Evolutionary conservation across 2,329 filamentous ascomycete species (phyloP).

Genomic region (Monilinia vaccinii-corymbosi): DNA sequence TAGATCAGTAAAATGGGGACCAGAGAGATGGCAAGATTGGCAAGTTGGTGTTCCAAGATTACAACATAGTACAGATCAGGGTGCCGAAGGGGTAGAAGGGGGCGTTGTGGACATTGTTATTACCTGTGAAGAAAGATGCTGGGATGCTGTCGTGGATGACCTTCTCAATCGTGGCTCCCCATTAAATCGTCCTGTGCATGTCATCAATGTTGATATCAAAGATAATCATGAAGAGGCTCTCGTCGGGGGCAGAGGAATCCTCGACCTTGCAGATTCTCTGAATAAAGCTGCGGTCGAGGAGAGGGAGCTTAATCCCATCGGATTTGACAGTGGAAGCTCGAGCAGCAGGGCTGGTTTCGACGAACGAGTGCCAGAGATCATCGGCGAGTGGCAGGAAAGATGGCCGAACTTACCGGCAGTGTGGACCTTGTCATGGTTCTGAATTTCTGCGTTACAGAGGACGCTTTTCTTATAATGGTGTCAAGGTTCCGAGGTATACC

Average conservation of each 20-base stretch:
- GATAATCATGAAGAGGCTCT: slow-evolving; percentile 97
- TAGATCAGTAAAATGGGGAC: slow-evolving; percentile 84
- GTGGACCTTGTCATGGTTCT: slow-evolving; percentile 96
- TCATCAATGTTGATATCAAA: slow-evolving; percentile 97
- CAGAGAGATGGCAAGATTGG: slow-evolving; percentile 98
- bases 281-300: slow-evolving; percentile 76
- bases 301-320: slow-evolving; percentile 49
- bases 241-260: slow-evolving; percentile 80
- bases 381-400: slow-evolving; percentile 87
- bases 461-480: slow-evolving; percentile 2
- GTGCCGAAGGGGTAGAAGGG: slow-evolving; percentile 71
- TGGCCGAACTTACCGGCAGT: slow-evolving; percentile 87
- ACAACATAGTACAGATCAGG: slow-evolving; percentile 66
- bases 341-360: slow-evolving; percentile 72
- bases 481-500: slow-evolving; percentile 8
- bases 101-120: slow-evolving; percentile 91
- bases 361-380: slow-evolving; percentile 82
- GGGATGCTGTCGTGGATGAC: slow-evolving; percentile 96
- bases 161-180: slow-evolving; percentile 76
- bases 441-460: slow-evolving; percentile 25
- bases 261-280: slow-evolving; percentile 79
- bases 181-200: slow-evolving; percentile 87
- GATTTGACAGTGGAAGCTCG: slow-evolving; percentile 62
- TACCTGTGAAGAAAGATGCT: slow-evolving; percentile 95
- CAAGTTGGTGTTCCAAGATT: slow-evolving; percentile 74